Conservation (phyloP, 164 flowering plant genomes). For the Santalum album region DNA sequence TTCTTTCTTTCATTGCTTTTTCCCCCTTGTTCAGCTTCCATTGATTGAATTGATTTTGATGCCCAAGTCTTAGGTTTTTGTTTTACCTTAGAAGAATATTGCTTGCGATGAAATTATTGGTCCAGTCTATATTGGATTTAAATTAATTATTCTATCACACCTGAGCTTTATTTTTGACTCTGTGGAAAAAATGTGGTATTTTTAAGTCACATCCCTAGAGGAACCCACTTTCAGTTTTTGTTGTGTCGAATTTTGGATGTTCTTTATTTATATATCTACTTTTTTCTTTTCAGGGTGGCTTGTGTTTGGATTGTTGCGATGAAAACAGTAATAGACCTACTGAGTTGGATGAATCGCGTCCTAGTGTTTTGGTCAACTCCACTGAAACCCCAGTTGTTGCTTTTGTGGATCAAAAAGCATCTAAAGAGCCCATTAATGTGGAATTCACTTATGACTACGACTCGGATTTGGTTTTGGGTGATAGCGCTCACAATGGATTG, state of each 20-base stretch:
- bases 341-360: slow-evolving; percentile 15
- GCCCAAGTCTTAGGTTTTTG: too few relatives aligned
- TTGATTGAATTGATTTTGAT: too few relatives aligned
- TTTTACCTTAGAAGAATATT: too few relatives aligned
- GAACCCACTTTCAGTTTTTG: not conserved
- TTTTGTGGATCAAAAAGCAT: slow-evolving; percentile 38
- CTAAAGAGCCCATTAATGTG: slow-evolving; percentile 11
- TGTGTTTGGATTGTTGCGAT: slow-evolving; percentile 10
- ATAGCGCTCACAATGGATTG: slow-evolving; percentile 17
- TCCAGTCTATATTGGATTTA: too few relatives aligned
- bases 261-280: too few relatives aligned
- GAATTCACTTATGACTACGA: slow-evolving; percentile 37
- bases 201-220: not conserved
- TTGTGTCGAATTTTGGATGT: not conserved
- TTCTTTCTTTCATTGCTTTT: too few relatives aligned
- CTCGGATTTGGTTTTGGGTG: slow-evolving; percentile 39
- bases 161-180: too few relatives aligned
- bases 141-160: too few relatives aligned
- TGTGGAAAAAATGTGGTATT: not conserved
- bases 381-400: slow-evolving; percentile 36
- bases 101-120: too few relatives aligned
- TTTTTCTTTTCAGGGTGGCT: slow-evolving; percentile 15
- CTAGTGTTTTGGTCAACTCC: slow-evolving; percentile 35
- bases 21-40: too few relatives aligned
- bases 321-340: slow-evolving; percentile 9